phyloP scores from a whole-genome alignment of 139 green algal species.

The Auxenochlorella protothecoides region DNA sequence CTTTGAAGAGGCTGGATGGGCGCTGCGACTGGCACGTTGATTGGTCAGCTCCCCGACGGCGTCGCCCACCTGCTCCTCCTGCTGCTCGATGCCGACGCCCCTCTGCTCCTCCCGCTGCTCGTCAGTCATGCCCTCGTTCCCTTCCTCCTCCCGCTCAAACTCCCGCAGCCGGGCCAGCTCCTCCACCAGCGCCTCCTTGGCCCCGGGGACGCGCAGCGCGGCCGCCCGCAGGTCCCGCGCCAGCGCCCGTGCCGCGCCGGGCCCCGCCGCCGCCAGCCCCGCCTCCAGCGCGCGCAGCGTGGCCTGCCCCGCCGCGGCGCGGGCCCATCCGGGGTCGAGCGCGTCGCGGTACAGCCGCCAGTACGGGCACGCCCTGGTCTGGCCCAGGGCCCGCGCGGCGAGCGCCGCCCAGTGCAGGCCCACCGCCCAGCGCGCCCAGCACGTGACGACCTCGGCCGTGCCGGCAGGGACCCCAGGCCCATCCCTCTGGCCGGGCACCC shows the following conservation, averaged over 20 bases:
- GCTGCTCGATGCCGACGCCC: neutral
- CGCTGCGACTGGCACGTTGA: neutral
- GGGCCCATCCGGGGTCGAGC: neutral
- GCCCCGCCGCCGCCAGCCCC: neutral
- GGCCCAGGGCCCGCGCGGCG: neutral
- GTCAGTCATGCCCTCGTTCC: no score
- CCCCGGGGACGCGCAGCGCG: neutral
- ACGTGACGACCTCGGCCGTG: neutral
- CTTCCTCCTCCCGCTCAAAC: neutral
- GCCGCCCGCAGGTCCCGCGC: neutral
- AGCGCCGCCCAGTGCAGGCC: conserved; percentile 9
- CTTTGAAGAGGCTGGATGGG: neutral
- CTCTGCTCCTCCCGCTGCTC: no score
- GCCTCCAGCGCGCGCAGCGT: neutral
- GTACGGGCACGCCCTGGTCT: neutral
- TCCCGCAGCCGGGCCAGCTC: neutral
- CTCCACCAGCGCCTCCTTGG: neutral
- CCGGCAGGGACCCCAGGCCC: neutral
- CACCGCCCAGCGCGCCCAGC: conserved; percentile 17
- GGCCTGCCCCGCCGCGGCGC: neutral
- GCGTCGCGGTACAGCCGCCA: conserved; percentile 1
- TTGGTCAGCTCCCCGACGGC: no score
- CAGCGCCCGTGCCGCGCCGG: neutral
- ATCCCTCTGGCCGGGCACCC: neutral
- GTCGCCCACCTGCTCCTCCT: neutral